These are phyloP conservation scores for Zea luxurians DNA, from an alignment of 176 grass and related monocot genomes.

Conservation along the genomic window DNA sequence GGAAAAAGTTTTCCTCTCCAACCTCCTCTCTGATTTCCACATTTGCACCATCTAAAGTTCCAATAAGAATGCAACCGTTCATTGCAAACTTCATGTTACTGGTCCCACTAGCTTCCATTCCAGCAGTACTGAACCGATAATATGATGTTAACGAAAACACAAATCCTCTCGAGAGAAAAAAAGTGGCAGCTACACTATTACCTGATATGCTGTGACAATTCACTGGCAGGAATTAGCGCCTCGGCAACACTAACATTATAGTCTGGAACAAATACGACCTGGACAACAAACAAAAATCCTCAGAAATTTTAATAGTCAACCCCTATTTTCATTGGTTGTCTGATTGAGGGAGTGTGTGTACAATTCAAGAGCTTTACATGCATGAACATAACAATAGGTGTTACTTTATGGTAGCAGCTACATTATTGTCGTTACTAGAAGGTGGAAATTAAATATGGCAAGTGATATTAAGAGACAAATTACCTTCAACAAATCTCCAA, in stretches of 20 bases:
- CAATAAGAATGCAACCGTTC: slow-evolving; percentile 93
- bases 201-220: slow-evolving; percentile 99
- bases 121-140: slow-evolving; percentile 74
- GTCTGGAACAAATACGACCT: slow-evolving; percentile 97
- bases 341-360: slow-evolving; percentile 14
- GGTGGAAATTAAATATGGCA: slow-evolving; percentile 15
- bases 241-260: slow-evolving; percentile 99
- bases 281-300: slow-evolving; percentile 47
- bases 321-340: slow-evolving; percentile 4
- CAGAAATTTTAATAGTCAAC: slow-evolving; percentile 29
- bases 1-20: slow-evolving; percentile 97
- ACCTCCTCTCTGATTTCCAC: slow-evolving; percentile 99
- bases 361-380: slow-evolving; percentile 14
- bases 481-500: slow-evolving; percentile 98
- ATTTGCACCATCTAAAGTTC: slow-evolving; percentile 97
- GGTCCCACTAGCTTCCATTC: slow-evolving; percentile 99
- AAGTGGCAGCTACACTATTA: slow-evolving; percentile 30
- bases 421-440: neutral
- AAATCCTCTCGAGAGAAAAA: slow-evolving; percentile 11
- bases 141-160: slow-evolving; percentile 33
- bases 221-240: slow-evolving; percentile 86
- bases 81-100: slow-evolving; percentile 99
- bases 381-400: neutral
- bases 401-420: slow-evolving; percentile 2
- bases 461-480: neutral